phyloP scores from a whole-genome alignment of 192 early-diverging fungal genomes.

The Backusella parvicylindrica region DNA sequence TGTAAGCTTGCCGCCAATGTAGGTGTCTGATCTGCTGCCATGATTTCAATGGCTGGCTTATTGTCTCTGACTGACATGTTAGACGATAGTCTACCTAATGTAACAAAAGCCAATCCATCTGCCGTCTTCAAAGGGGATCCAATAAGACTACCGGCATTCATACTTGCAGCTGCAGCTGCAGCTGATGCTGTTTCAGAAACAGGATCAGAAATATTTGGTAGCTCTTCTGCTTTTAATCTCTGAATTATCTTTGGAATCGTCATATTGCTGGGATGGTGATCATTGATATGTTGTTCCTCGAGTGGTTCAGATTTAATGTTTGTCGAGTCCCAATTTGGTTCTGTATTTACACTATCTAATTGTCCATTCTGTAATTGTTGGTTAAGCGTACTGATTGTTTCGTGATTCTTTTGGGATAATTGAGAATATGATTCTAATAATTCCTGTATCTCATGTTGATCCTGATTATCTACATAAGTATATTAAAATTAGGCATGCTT shows the following conservation, averaged over 20 bases:
- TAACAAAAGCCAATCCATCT: constrained; percentile 11
- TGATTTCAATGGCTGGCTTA: constrained; percentile 16
- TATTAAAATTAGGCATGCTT: background rate
- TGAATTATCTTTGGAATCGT: background rate
- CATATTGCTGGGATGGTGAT: background rate
- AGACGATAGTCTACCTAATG: constrained; percentile 8
- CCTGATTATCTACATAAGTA: background rate
- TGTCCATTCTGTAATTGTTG: background rate
- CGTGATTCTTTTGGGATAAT: constrained; percentile 15
- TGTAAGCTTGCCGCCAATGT: background rate
- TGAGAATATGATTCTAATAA: constrained; percentile 33
- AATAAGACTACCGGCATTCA: constrained; percentile 21
- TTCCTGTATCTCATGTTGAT: constrained; percentile 21
- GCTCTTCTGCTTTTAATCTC: background rate
- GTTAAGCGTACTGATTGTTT: constrained; percentile 4
- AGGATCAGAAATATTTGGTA: background rate
- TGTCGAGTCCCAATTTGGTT: background rate
- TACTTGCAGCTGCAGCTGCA: constrained; percentile 5
- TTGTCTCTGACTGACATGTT: constrained; percentile 10
- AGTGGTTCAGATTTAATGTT: background rate
- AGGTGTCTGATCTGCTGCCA: constrained; percentile 9
- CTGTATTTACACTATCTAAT: background rate
- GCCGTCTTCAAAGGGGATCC: constrained; percentile 12
- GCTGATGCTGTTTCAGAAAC: constrained; percentile 1
- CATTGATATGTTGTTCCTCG: background rate